Percentiles rank a stretch among this genome's conserved stretches.
phyloP scores from a whole-genome alignment of 768 basidiomycete species.

The Pleurotus pulmonarius region DNA sequence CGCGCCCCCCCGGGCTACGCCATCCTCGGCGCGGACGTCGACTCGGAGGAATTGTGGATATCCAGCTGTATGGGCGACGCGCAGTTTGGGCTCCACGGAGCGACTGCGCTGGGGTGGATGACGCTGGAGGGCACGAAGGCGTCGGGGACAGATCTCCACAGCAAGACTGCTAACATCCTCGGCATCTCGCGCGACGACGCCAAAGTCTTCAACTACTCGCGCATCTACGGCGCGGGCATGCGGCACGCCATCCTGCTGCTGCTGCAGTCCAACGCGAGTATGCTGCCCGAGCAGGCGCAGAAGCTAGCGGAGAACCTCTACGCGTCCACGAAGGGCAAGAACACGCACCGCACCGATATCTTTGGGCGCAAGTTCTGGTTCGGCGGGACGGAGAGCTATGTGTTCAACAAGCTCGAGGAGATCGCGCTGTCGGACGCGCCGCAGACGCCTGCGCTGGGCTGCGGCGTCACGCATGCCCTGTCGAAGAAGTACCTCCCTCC shows the following conservation, averaged over 20 bases:
- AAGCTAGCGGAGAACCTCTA: constrained; percentile 83
- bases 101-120: constrained; percentile 99
- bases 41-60: constrained; percentile 99
- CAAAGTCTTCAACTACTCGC: constrained; percentile 98
- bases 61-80: constrained; percentile 98
- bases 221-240: constrained; percentile 98
- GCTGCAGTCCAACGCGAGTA: constrained; percentile 76
- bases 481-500: constrained; percentile 84
- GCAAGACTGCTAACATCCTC: constrained; percentile 91
- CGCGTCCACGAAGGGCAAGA: constrained; percentile 88
- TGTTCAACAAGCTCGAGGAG: constrained; percentile 97
- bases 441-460: constrained; percentile 89
- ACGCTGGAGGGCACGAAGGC: constrained; percentile 96
- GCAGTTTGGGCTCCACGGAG: constrained; percentile 95
- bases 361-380: constrained; percentile 92
- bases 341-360: constrained; percentile 69
- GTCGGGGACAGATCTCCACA: constrained; percentile 93
- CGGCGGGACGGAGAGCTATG: constrained; percentile 91
- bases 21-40: constrained; percentile 97
- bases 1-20: constrained; percentile 90
- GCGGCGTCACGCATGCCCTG: constrained; percentile 91
- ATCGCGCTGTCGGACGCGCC: constrained; percentile 87
- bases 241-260: constrained; percentile 87
- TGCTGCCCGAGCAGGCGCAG: constrained; percentile 77
- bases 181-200: constrained; percentile 93